A percentile compares a stretch with the other conserved stretches of the same genome.
Evolutionary conservation across 345 rosid genomes (phyloP).

Genomic region (Rhizophora apiculata): DNA sequence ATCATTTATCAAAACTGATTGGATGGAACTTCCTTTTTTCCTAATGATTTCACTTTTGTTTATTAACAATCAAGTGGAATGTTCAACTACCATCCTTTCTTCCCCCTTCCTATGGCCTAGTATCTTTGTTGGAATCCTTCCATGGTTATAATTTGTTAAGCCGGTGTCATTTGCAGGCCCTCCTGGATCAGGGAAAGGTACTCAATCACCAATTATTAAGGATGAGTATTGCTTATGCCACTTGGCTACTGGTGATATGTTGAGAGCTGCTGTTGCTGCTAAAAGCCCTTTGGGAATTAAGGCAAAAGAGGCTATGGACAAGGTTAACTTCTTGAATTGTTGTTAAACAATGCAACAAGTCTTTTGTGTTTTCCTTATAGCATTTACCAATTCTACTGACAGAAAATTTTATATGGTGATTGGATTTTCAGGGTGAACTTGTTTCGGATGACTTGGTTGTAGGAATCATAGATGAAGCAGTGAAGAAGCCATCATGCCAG

Average conservation of each 20-base stretch:
- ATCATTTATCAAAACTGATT: too few species aligned
- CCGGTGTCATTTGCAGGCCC: constrained; percentile 54
- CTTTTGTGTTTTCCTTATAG: not conserved
- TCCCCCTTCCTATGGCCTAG: too few species aligned
- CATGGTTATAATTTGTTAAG: not conserved
- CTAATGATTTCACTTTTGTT: too few species aligned
- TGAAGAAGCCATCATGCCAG: constrained; percentile 84
- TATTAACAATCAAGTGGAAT: too few species aligned
- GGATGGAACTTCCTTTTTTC: too few species aligned
- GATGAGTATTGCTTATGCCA: constrained; percentile 95
- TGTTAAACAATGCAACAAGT: not conserved
- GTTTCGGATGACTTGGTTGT: constrained; percentile 95
- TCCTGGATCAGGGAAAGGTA: constrained; percentile 99
- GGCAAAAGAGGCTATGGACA: constrained; percentile 97
- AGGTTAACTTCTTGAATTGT: constrained; percentile 37
- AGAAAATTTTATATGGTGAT: constrained; percentile 9
- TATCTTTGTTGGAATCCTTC: not conserved
- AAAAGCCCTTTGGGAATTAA: constrained; percentile 93
- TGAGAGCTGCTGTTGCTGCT: constrained; percentile 93
- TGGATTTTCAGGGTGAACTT: constrained; percentile 66
- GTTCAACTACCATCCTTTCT: too few species aligned
- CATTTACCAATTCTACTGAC: constrained; percentile 14
- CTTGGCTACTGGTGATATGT: constrained; percentile 98
- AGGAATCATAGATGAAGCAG: constrained; percentile 92
- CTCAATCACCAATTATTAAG: constrained; percentile 90